Percentiles rank a stretch among this genome's conserved stretches.
Conservation (phyloP, 2,329 filamentous ascomycete species). For the Nannizziopsis arthrosporioides region DNA sequence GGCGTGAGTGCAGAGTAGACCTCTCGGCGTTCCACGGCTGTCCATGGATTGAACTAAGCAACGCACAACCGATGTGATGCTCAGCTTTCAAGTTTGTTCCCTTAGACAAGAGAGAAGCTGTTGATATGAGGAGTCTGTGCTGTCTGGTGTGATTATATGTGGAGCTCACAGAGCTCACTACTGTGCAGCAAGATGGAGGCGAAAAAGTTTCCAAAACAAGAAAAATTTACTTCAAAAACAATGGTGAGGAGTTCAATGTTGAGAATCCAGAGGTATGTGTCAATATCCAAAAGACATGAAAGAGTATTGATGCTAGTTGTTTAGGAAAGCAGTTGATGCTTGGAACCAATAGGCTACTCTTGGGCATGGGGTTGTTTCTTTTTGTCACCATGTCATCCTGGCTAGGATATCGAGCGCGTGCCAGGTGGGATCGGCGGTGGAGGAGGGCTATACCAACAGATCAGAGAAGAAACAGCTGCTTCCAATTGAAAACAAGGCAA, state of each 20-base stretch:
- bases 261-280: too few species aligned
- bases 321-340: too few species aligned
- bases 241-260: too few species aligned
- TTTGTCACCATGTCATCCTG: too few species aligned
- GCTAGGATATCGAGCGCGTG: too few species aligned
- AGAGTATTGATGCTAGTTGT: too few species aligned
- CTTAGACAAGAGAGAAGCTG: not conserved
- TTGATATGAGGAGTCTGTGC: not conserved
- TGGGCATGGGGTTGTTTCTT: too few species aligned
- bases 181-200: not conserved
- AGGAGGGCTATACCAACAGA: not conserved
- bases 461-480: not conserved
- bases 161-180: not conserved
- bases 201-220: too few species aligned
- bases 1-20: slow-evolving; percentile 38
- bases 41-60: slow-evolving; percentile 25
- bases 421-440: too few species aligned
- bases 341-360: too few species aligned
- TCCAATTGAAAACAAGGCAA: not conserved
- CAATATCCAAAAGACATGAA: too few species aligned
- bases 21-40: slow-evolving; percentile 40
- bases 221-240: too few species aligned
- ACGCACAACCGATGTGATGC: not conserved
- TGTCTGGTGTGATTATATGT: not conserved
- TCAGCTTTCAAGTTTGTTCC: not conserved